Conservation (phyloP, 2,329 filamentous ascomycete genomes). For the Fusarium siculi region DNA sequence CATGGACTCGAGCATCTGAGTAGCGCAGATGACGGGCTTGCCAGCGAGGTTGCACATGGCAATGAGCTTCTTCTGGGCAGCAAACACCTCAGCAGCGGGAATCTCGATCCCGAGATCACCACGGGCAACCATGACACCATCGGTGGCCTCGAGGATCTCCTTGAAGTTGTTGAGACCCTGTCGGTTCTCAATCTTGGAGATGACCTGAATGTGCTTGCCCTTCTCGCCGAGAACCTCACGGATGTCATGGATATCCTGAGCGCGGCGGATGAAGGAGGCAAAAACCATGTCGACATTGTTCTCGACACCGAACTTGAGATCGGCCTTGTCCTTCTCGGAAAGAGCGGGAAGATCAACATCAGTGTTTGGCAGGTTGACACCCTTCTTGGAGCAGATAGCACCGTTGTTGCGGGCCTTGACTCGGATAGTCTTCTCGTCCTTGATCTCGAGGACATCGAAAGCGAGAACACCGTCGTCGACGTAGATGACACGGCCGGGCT, state of each 20-base stretch:
- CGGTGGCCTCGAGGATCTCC: conserved; percentile 94
- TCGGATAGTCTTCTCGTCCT: conserved; percentile 89
- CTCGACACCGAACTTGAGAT: conserved; percentile 95
- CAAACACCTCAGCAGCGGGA: conserved; percentile 96
- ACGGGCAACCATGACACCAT: conserved; percentile 99
- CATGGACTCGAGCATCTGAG: conserved; percentile 99
- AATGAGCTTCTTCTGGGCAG: conserved; percentile 99
- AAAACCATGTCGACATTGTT: conserved; percentile 99
- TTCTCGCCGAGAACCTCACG: conserved; percentile 90
- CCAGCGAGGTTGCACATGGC: conserved; percentile 99
- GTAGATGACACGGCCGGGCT: conserved; percentile 91
- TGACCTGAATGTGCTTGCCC: conserved; percentile 97
- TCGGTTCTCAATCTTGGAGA: conserved; percentile 99
- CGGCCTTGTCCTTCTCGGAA: conserved; percentile 97
- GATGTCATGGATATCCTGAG: conserved; percentile 92
- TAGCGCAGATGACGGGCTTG: conserved; percentile 98
- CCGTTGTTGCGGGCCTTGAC: conserved; percentile 95
- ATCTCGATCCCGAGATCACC: conserved; percentile 98
- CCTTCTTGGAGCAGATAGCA: conserved; percentile 98
- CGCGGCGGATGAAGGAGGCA: conserved; percentile 96
- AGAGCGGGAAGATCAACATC: conserved; percentile 97
- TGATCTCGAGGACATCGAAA: conserved; percentile 89
- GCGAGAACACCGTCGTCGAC: conserved; percentile 98
- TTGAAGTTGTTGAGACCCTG: conserved; percentile 99
- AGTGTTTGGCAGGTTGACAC: conserved; percentile 98